Conservation (phyloP, 108 stramenopile genomes). For the Aurantiochytrium sp. region DNA sequence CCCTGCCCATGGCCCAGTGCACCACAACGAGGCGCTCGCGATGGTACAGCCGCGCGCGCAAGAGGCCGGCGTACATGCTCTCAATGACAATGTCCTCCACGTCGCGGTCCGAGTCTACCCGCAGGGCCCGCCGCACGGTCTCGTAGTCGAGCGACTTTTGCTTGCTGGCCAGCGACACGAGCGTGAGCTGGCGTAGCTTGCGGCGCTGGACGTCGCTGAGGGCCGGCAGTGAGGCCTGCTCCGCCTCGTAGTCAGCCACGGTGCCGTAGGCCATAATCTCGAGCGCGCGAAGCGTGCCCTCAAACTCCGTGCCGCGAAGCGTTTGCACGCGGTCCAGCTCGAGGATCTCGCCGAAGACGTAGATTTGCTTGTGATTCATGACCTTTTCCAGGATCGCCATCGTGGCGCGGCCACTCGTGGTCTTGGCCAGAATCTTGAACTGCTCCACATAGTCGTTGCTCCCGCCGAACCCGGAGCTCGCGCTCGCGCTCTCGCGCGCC, state of each 20-base stretch:
- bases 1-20: background rate
- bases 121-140: background rate
- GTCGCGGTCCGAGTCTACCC: background rate
- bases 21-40: background rate
- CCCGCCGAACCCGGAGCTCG: background rate
- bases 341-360: background rate
- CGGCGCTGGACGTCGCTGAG: background rate
- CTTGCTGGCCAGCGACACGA: background rate
- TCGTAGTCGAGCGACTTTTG: background rate
- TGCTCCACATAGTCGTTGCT: slow-evolving; percentile 9
- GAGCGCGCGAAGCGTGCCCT: background rate
- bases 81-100: slow-evolving; percentile 19
- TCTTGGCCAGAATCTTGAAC: background rate
- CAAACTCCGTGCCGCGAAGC: background rate
- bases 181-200: background rate
- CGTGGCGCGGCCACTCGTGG: background rate
- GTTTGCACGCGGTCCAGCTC: slow-evolving; percentile 15
- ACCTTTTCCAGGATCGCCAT: slow-evolving; percentile 8
- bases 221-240: background rate
- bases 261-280: background rate
- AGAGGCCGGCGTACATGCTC: background rate
- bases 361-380: slow-evolving; percentile 23
- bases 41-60: background rate
- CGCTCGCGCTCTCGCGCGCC: background rate
- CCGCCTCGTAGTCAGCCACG: background rate